These are phyloP conservation scores for Phytopythium chamaehyphon DNA, from an alignment of 352 stramenopile species.

Conservation along the genomic window DNA sequence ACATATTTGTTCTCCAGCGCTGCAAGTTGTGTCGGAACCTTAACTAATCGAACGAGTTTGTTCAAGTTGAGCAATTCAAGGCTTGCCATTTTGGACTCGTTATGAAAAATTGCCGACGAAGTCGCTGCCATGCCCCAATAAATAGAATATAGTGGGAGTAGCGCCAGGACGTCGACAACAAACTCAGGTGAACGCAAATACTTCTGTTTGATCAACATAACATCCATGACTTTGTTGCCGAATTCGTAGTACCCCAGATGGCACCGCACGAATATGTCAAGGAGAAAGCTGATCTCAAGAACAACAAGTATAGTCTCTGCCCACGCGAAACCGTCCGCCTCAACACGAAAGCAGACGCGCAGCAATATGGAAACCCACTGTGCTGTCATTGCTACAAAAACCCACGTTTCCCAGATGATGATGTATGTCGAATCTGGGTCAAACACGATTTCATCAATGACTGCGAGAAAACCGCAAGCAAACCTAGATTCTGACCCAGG, in stretches of 20 bases:
- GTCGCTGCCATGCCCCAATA: conserved; percentile 27
- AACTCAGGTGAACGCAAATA: conserved; percentile 51
- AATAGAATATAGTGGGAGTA: conserved; percentile 47
- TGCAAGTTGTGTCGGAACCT: conserved; percentile 46
- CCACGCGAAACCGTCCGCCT: neutral
- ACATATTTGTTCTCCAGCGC: conserved; percentile 60
- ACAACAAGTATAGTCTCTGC: conserved; percentile 28
- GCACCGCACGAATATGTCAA: conserved; percentile 52
- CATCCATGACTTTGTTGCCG: conserved; percentile 68
- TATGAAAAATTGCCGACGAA: neutral
- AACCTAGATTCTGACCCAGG: conserved; percentile 3
- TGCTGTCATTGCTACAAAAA: conserved; percentile 47
- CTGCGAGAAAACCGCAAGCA: conserved; percentile 1
- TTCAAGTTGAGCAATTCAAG: conserved; percentile 62
- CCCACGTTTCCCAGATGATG: conserved; percentile 54
- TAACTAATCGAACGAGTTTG: conserved; percentile 53
- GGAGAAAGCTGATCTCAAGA: conserved; percentile 41
- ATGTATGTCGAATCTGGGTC: conserved; percentile 50
- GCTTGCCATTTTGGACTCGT: conserved; percentile 2
- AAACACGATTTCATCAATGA: conserved; percentile 25
- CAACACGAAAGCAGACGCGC: conserved; percentile 40
- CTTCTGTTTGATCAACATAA: conserved; percentile 24
- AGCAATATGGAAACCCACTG: conserved; percentile 47
- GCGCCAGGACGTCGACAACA: conserved; percentile 35
- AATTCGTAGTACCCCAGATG: conserved; percentile 59